Base-by-base conservation (phyloP, 495 filamentous ascomycete species). In the Podospora didyma region DNA sequence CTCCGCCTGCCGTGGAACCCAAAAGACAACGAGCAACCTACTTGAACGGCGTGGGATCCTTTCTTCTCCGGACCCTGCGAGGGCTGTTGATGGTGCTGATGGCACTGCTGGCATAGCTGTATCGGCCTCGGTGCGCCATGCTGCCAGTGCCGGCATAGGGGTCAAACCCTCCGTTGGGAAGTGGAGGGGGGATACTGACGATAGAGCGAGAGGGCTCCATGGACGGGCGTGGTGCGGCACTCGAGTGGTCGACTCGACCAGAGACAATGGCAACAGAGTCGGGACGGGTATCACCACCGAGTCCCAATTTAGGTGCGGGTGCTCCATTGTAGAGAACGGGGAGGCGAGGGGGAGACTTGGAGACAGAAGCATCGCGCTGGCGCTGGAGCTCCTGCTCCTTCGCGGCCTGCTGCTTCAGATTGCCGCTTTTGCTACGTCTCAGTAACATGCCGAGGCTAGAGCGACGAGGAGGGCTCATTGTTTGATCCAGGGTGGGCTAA, bases 41-140 rank as follows among this genome's bases (percentile, higher is more conserved):
- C 94, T 98, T 98, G 80, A 97, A 97, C 7, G 94, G 89, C 6
- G 92, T 97, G 20, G 94, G 94, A 66, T 98, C 94, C 79, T 94
- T 96, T 75, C 94, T 88, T 71, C 94, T 86, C 61, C 94, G 83
- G 47, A 97, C 86, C 65, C 94, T 85, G 58, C 94, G 84, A 44
- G 94, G 94, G 73, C 90, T 96, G 77, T 96, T 96, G 74, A 96
- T 86, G 56, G 89, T 90, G 74, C 90, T 96, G 49, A 90, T 81
- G 28, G 89, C 88, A 73, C 89, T 95, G 73, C 90, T 96, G 49
- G 93, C 94, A 68, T 97, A 97, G 73, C 92, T 97, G 73, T 96
- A 96, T 46, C 94, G 89, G 49, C 94, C 92, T 62, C 94, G 90
- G 73, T 98, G 86, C 53, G 95, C 91, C 90, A 98, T 97, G 79